Evolutionary conservation across 2,329 filamentous ascomycete genomes (phyloP), one percentile per base, ranked within the genome.

Genomic region (Cladosporium sp.): DNA sequence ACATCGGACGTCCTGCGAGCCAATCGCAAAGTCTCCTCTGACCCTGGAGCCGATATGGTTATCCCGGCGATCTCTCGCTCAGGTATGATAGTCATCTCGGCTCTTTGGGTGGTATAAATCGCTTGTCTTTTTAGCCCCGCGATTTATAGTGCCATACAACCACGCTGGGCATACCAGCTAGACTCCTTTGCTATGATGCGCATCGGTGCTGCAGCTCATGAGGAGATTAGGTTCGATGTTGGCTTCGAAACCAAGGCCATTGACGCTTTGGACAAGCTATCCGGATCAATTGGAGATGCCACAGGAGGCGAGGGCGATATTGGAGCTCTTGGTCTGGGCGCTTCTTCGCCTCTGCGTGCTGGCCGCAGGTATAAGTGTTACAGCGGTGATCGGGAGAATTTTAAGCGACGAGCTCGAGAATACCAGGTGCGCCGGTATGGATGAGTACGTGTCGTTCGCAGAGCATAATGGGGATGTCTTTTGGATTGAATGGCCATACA

Each of bases 151-250:
- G 36, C 34, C 36, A 28, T 2, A 28, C 21, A 1, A 2, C 36
- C 57, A 1, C 34, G 57, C 10, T 59, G 36, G 57, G 44, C 36
- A 12, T 2, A 47, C 4, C 12, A 24, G 11, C 38, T 44, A 11
- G 57, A 59, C 18, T n/a, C 57, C 4, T 44, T 59, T 34, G 57
- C 36, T n/a, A 47, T 47, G 34, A 47, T 44, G 57, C 57, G 57
- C 1, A 47, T 59, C 38, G 57, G 57, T 18, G 57, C 57, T 28
- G 57, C 57, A 11, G 41, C 26, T 14, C 12, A 59, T 15, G 36
- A 59, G 57, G 21, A n/a, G 15, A 44, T 59, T 2, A 0, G 1
- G 7, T 30, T 59, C 2, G 36, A 47, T n/a, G 24, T 59, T 14
- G 34, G 24, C 7, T 12, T 47, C 18, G 58, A 59, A 14, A 47